Conservation (phyloP, 2,329 filamentous ascomycete genomes). For the Chaetomiaceae sp. region DNA sequence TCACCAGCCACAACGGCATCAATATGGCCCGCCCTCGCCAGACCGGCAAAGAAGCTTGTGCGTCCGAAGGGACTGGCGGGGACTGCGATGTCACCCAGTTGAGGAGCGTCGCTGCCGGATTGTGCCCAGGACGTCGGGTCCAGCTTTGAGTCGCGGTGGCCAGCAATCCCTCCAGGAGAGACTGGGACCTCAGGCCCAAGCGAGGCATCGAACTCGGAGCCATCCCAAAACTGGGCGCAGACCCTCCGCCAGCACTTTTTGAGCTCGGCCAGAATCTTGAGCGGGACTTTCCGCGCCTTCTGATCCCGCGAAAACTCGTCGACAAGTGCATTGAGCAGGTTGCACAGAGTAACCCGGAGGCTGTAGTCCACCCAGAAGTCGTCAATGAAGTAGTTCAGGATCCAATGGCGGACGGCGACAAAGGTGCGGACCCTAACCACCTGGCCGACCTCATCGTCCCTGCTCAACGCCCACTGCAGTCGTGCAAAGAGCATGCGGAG, state of each 20-base stretch:
- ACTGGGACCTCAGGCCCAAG: constrained; percentile 64
- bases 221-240: constrained; percentile 86
- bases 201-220: constrained; percentile 58
- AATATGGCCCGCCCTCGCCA: constrained; percentile 43
- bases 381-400: constrained; percentile 94
- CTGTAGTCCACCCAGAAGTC: constrained; percentile 78
- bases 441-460: constrained; percentile 77
- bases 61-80: constrained; percentile 28
- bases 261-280: constrained; percentile 88
- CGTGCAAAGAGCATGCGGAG: constrained; percentile 80
- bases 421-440: constrained; percentile 96
- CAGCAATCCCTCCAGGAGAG: constrained; percentile 68
- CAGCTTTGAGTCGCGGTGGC: constrained; percentile 51
- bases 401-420: constrained; percentile 93
- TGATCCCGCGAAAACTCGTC: constrained; percentile 48
- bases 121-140: constrained; percentile 53
- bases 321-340: constrained; percentile 67
- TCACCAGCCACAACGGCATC: constrained; percentile 44
- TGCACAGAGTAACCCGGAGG: constrained; percentile 74
- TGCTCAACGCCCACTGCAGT: constrained; percentile 77
- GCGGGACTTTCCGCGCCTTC: constrained; percentile 46
- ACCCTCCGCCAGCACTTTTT: constrained; percentile 97
- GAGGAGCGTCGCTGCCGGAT: constrained; percentile 41
- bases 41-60: constrained; percentile 44
- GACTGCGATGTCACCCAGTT: constrained; percentile 39